Conservation (phyloP, 345 rosid species). For the Rhizophora apiculata region DNA sequence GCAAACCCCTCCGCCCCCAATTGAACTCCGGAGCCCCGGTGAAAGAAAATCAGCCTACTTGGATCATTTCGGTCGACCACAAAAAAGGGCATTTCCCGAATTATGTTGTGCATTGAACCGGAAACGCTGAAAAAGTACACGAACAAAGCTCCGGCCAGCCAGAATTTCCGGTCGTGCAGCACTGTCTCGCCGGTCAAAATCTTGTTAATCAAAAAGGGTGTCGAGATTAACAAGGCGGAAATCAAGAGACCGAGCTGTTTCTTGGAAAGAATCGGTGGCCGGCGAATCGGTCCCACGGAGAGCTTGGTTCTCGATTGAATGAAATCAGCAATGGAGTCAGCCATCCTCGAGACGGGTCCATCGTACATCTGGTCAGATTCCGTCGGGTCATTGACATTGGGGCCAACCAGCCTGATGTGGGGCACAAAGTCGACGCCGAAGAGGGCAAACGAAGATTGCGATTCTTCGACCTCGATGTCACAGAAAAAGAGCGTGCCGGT, state of each 20-base stretch:
- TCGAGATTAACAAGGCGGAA: conserved; percentile 30
- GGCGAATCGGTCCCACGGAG: conserved; percentile 61
- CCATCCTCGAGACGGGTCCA: conserved; percentile 56
- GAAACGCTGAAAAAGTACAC: conserved; percentile 80
- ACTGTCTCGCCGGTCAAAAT: conserved; percentile 50
- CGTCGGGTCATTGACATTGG: conserved; percentile 41
- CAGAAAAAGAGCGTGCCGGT: conserved; percentile 70
- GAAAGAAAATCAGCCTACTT: conserved; percentile 57
- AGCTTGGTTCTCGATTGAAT: conserved; percentile 55
- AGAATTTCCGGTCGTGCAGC: conserved; percentile 56
- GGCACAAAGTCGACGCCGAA: conserved; percentile 87
- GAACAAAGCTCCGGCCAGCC: conserved; percentile 62
- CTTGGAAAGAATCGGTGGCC: conserved; percentile 60
- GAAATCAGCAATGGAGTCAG: conserved; percentile 78
- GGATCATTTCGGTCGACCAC: conserved; percentile 64
- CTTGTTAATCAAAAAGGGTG: conserved; percentile 50
- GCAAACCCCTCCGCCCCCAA: conserved; percentile 92
- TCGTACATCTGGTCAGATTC: conserved; percentile 71
- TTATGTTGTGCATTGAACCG: conserved; percentile 73
- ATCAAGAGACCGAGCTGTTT: conserved; percentile 36
- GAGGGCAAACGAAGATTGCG: conserved; percentile 61
- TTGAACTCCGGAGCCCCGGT: conserved; percentile 86
- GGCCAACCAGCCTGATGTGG: conserved; percentile 68
- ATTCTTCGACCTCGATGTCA: conserved; percentile 64
- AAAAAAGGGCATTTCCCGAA: conserved; percentile 77